Evolutionary conservation across 2,329 filamentous ascomycete genomes (phyloP).

Genomic region (Clonostachys sp.): DNA sequence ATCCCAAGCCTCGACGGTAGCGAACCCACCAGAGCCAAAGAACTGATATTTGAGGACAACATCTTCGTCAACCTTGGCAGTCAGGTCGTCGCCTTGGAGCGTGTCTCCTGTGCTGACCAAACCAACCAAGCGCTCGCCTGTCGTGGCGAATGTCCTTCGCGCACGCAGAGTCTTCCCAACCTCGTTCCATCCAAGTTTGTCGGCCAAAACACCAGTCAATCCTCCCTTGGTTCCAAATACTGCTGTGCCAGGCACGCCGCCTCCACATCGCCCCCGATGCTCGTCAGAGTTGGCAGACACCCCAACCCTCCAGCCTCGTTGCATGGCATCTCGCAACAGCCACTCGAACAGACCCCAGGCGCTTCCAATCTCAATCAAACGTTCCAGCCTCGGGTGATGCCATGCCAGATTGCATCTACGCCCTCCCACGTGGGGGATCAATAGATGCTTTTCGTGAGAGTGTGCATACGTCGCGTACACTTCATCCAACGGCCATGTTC

Average conservation of each 20-base stretch:
- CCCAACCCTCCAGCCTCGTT: slow-evolving; percentile 22
- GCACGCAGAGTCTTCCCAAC: slow-evolving; percentile 15
- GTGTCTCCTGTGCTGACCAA: slow-evolving; percentile 9
- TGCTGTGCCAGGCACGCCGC: slow-evolving; percentile 24
- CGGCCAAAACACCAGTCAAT: slow-evolving; percentile 15
- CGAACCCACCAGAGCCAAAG: slow-evolving; percentile 15
- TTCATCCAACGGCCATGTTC: slow-evolving; percentile 27
- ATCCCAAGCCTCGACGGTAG: slow-evolving; percentile 19
- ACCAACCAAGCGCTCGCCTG: slow-evolving; percentile 19
- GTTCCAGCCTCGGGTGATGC: slow-evolving; percentile 27
- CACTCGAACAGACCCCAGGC: slow-evolving; percentile 28
- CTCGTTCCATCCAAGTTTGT: slow-evolving; percentile 8
- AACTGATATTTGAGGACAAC: slow-evolving; percentile 14
- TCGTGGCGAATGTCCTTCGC: slow-evolving; percentile 20
- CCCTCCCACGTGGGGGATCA: slow-evolving; percentile 28
- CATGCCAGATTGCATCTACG: slow-evolving; percentile 23
- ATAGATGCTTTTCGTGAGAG: slow-evolving; percentile 17
- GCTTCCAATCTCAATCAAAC: slow-evolving; percentile 25
- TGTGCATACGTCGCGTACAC: slow-evolving; percentile 28
- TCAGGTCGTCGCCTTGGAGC: slow-evolving; percentile 18
- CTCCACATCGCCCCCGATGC: slow-evolving; percentile 26
- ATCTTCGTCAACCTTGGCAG: slow-evolving; percentile 3
- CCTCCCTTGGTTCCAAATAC: slow-evolving; percentile 23
- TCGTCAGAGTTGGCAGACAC: slow-evolving; percentile 27
- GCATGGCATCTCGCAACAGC: slow-evolving; percentile 20